phyloP scores from a whole-genome alignment of 257 asterid genomes.

The Forsythia suspensa region DNA sequence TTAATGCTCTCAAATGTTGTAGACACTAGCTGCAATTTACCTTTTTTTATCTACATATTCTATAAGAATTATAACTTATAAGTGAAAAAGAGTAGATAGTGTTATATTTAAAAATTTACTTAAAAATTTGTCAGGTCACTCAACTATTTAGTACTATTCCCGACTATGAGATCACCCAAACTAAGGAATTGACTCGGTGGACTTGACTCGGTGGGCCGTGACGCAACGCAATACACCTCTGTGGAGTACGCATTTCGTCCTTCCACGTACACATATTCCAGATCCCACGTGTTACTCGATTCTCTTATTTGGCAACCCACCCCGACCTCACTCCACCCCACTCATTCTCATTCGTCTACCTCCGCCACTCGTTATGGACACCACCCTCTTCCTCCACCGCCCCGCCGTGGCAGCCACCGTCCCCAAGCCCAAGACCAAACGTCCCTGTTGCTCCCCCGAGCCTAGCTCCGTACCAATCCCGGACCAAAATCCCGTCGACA shows the following conservation, averaged over 20 bases:
- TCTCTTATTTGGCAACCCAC: slow-evolving; percentile 18
- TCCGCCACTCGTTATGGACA: slow-evolving; percentile 49
- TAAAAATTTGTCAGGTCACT: too few species aligned
- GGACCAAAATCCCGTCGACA: slow-evolving; percentile 43
- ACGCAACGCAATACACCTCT: slow-evolving; percentile 1
- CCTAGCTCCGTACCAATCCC: slow-evolving; percentile 16
- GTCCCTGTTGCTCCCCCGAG: slow-evolving; percentile 48
- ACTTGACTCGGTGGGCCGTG: not conserved
- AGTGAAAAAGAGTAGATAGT: too few species aligned
- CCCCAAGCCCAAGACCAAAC: slow-evolving; percentile 57
- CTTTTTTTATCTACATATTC: too few species aligned
- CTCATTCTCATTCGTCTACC: slow-evolving; percentile 9
- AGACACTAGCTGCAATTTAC: too few species aligned
- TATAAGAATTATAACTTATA: too few species aligned
- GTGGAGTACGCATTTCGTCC: not conserved
- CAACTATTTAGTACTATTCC: too few species aligned
- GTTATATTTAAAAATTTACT: too few species aligned
- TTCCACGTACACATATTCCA: slow-evolving; percentile 15
- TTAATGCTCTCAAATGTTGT: too few species aligned
- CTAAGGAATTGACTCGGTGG: not conserved
- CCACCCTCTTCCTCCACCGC: slow-evolving; percentile 39
- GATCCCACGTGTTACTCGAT: slow-evolving; percentile 42
- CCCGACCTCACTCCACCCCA: not conserved
- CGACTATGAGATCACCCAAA: not conserved
- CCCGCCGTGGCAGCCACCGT: slow-evolving; percentile 36